Evolutionary conservation across 345 rosid species (phyloP).

Genomic region (Kernera saxatilis): DNA sequence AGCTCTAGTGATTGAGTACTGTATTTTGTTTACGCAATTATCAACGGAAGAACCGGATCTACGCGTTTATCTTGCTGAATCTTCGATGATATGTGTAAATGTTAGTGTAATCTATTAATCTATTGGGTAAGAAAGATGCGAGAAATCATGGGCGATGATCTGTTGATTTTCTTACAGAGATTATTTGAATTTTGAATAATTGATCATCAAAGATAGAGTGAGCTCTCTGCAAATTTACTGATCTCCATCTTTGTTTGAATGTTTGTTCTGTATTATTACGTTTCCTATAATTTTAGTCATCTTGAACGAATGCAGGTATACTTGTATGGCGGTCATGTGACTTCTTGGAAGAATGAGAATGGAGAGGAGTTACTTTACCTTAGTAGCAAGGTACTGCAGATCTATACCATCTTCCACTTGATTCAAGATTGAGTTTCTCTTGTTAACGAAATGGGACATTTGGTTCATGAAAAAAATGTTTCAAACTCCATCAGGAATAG

Average conservation of each 20-base stretch:
- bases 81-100: not conserved
- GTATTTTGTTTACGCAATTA: not conserved
- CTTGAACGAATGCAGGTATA: constrained; percentile 50
- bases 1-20: not conserved
- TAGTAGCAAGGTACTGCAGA: constrained; percentile 56
- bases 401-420: not conserved
- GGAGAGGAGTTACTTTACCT: constrained; percentile 82
- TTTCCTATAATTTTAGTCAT: not conserved
- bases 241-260: not conserved
- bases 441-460: not conserved
- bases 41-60: constrained; percentile 1
- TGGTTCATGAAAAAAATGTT: not conserved
- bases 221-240: not conserved
- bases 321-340: constrained; percentile 82
- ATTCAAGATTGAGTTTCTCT: not conserved
- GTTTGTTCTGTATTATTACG: not conserved
- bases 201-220: not conserved
- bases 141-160: not conserved
- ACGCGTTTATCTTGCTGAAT: not conserved
- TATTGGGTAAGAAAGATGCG: not conserved
- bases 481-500: not conserved
- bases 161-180: not conserved
- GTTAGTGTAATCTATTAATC: not conserved
- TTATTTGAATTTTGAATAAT: not conserved
- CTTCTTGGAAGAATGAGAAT: constrained; percentile 92